A percentile compares a stretch with the other conserved stretches of the same genome.
phyloP scores from a whole-genome alignment of 371 early-diverging fungal genomes.

The Smittium mucronatum region DNA sequence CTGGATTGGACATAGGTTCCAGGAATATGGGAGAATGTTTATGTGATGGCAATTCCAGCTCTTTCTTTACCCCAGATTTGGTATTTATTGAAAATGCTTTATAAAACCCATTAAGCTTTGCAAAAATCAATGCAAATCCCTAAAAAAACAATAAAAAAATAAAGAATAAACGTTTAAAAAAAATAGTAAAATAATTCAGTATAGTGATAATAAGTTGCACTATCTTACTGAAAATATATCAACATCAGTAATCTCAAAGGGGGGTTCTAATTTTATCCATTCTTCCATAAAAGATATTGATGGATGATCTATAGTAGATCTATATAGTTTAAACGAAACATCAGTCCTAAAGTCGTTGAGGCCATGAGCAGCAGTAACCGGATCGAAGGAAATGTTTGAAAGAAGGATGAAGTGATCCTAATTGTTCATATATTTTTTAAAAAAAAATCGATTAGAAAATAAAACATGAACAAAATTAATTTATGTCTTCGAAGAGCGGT shows the following conservation, averaged over 20 bases:
- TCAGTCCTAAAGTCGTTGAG: neutral
- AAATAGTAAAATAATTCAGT: too few relatives aligned
- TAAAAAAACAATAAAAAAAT: slow-evolving; percentile 13
- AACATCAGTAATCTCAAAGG: slow-evolving; percentile 67
- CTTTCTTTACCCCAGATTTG: neutral
- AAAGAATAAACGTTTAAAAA: neutral
- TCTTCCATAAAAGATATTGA: slow-evolving; percentile 43
- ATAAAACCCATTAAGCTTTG: slow-evolving; percentile 45
- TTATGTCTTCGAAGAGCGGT: neutral
- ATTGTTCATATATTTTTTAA: neutral
- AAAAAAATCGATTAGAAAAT: neutral
- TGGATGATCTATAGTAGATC: slow-evolving; percentile 21
- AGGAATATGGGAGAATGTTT: neutral
- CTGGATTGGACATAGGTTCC: neutral
- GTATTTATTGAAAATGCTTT: slow-evolving; percentile 34
- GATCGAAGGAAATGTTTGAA: slow-evolving; percentile 46
- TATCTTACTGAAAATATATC: slow-evolving; percentile 65
- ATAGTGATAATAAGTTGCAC: too few relatives aligned
- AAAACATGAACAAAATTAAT: neutral
- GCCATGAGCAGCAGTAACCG: slow-evolving; percentile 22
- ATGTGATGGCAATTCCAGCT: neutral
- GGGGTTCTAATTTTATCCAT: slow-evolving; percentile 41
- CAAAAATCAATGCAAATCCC: slow-evolving; percentile 46
- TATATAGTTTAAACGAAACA: slow-evolving; percentile 1
- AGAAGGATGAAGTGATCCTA: slow-evolving; percentile 54